Evolutionary conservation across 106 monocot species (phyloP), one percentile per base, ranked within the genome.

Genomic region (Acanthochlamys bracteata): DNA sequence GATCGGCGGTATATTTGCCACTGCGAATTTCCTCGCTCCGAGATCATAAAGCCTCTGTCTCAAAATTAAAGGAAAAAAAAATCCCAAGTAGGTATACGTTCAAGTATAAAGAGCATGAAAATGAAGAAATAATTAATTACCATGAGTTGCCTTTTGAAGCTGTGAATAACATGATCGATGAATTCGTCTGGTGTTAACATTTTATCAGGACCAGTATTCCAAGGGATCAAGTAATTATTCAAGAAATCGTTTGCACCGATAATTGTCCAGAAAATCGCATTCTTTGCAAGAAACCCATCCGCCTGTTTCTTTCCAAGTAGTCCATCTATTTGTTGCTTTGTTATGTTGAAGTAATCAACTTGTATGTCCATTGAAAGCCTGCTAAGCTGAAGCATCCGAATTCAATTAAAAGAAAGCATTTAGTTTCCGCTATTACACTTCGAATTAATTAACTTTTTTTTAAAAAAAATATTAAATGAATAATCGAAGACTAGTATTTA

Each of bases 201-300:
- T 43, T 80, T 57, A 11, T 69, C 76, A 8, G 76, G 83, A 1
- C 46, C 70, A 9, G 86, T 84, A 59, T 89, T 41, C 6, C 83
- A 52, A 1, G 93, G 93, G 59, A 89, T 73, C 54, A 93, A 86
- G 60, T 93, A 93, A 51, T 93, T 93, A 73, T 89, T 93, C 27
- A 93, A 85, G 64, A 89, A 89, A 64, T 93, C 93, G 57, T 93
- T 93, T 13, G 93, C 83, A 20, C 89, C 93, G 3, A 93, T 65
- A 26, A 86, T 86, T 53, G 86, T 47, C 0, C 85, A 93, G 68
- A 93, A 75, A 24, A 93, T 86, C 20, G 93, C 39, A 1, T 70
- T 72, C 55, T 64, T 81, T 53, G 6, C 46, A 3, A 93, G 0
- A 52, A 65, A 86, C 20, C 73, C 24, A 42, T 65, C 79, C 11